phyloP scores from a whole-genome alignment of 805 yeast genomes.

The Hanseniaspora hatyaiensis region DNA sequence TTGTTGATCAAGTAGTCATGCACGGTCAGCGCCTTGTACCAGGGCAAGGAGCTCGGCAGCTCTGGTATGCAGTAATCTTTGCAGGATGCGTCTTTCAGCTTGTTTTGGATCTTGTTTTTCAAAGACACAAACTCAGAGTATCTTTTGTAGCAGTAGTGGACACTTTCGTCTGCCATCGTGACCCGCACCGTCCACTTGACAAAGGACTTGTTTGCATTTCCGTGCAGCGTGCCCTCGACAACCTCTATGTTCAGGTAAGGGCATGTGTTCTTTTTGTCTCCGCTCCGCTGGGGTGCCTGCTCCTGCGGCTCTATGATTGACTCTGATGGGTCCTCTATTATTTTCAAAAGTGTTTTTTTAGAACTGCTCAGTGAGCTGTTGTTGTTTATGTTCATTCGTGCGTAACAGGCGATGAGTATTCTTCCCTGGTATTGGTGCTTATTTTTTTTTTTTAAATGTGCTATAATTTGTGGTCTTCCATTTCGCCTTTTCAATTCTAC shows the following conservation, averaged over 20 bases:
- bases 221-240: constrained; percentile 8
- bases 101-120: constrained; percentile 2
- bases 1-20: constrained; percentile 21
- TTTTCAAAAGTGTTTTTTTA: background rate
- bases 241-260: constrained; percentile 13
- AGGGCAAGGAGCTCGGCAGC: constrained; percentile 42
- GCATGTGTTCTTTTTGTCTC: background rate
- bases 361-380: constrained; percentile 7
- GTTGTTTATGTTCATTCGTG: too few relatives aligned
- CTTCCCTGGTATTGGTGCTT: too few relatives aligned
- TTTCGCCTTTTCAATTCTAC: too few relatives aligned
- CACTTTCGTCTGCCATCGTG: background rate
- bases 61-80: constrained; percentile 32
- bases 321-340: constrained; percentile 3
- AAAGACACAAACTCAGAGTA: constrained; percentile 15
- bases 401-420: too few relatives aligned
- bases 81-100: background rate
- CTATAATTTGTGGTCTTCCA: too few relatives aligned
- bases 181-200: constrained; percentile 13
- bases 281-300: background rate
- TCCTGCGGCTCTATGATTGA: background rate
- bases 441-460: too few relatives aligned
- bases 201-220: background rate
- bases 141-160: constrained; percentile 15
- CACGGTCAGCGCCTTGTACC: constrained; percentile 26